Evolutionary conservation across 148 eudicot species (phyloP).

Genomic region (Rhododendron mucronatum): DNA sequence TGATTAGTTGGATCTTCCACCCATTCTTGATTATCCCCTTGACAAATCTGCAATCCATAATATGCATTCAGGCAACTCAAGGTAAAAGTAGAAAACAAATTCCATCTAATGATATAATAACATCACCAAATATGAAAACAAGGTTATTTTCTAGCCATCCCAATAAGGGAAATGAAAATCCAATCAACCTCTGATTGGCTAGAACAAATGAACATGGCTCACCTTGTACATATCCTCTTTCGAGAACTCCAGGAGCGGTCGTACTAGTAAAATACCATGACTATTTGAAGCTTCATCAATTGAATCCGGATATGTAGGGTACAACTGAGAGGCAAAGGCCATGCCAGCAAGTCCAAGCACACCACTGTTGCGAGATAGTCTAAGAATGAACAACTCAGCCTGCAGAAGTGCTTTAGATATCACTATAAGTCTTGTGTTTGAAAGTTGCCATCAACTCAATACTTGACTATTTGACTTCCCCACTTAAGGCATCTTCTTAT

Average conservation of each 20-base stretch:
- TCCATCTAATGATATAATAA: no score
- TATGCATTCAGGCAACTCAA: slow-evolving; percentile 1
- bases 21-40: slow-evolving; percentile 62
- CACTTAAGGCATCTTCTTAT: neutral
- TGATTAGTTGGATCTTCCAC: slow-evolving; percentile 93
- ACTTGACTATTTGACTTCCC: neutral
- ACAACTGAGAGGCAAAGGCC: slow-evolving; percentile 73
- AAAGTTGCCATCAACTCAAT: slow-evolving; percentile 2
- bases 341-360: slow-evolving; percentile 98
- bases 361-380: slow-evolving; percentile 94
- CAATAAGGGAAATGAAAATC: neutral
- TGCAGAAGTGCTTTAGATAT: slow-evolving; percentile 35
- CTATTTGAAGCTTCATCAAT: slow-evolving; percentile 28
- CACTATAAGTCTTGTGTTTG: neutral
- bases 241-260: slow-evolving; percentile 77
- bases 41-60: slow-evolving; percentile 60
- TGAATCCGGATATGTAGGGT: slow-evolving; percentile 31
- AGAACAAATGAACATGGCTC: slow-evolving; percentile 13
- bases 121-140: neutral
- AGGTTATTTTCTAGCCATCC: neutral
- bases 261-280: slow-evolving; percentile 56
- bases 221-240: slow-evolving; percentile 89
- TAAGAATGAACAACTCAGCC: slow-evolving; percentile 87
- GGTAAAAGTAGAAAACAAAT: neutral
- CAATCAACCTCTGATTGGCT: neutral